Base-by-base conservation (phyloP, 2,329 filamentous ascomycete species). In the Aspergillus pseudoterreus region DNA sequence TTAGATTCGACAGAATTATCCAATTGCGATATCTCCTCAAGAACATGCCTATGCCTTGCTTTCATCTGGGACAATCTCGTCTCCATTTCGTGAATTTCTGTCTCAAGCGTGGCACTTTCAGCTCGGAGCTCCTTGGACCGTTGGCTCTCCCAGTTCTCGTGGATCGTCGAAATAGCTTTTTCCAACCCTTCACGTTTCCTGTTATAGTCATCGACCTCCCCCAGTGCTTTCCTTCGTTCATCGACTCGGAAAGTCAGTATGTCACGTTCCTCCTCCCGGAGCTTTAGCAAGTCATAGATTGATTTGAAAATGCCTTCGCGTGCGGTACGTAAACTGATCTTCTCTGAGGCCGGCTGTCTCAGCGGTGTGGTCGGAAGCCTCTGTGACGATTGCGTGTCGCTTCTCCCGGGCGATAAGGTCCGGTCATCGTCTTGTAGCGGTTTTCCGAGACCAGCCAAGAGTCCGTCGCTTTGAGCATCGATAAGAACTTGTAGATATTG, bases 391-490 rank as follows among this genome's bases (percentile, higher is more conserved):
- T 67, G 63, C 8, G 66, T 71, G 46, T 62, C 63, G 56, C 76
- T 38, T 38, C 35, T 82, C 38, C 75, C 75, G 32, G 74, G 77
- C 1, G 79, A 80, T 1, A 47, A 44, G 17, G 38, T 62, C 51
- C 78, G 75, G 54, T 80, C 75, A 52, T 78, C 76, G 55, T 81
- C 75, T 27, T 56, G 45, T 5, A 64, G 60, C 22, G 70, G 65
- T 11, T 66, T 68, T 11, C 69, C 67, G 3, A 81, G 64, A 3
- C 77, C 78, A 43, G 75, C 74, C 38, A 78, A 70, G 27, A 85
- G 70, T 15, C 78, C 81, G 58, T 83, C 80, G 30, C 80, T 79
- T 64, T 85, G 82, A 9, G 80, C 80, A 65, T 85, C 82, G 19
- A 85, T 77, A 10, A 84, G 69, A 51, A 73, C 72, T 63, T 85